These are phyloP conservation scores for Bipolaris zeicola DNA, from an alignment of 2,329 filamentous ascomycete species.

Conservation along the genomic window DNA sequence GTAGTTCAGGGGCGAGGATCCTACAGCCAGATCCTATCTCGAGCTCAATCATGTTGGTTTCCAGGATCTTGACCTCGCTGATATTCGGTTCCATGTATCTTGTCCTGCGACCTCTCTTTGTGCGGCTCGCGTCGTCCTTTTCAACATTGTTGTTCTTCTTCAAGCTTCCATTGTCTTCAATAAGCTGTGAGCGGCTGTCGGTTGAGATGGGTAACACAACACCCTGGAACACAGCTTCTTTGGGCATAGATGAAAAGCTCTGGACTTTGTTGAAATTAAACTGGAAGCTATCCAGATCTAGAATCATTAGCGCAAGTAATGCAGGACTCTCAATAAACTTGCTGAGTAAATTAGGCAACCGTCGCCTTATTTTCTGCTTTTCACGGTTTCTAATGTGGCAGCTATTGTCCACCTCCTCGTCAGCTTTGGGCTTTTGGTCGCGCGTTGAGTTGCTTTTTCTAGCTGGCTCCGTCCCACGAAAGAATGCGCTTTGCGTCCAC, in stretches of 20 bases:
- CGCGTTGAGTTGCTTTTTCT: neutral
- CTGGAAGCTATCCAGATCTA: slow-evolving; percentile 4
- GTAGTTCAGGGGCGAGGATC: neutral
- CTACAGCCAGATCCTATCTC: neutral
- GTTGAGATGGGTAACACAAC: neutral
- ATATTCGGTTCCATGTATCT: neutral
- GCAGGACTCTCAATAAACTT: neutral
- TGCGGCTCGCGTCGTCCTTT: neutral
- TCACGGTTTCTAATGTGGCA: neutral
- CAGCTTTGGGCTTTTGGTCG: neutral
- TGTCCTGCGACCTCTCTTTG: neutral
- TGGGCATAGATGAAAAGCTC: neutral
- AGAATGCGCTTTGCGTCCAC: slow-evolving; percentile 16
- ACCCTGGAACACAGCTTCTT: neutral
- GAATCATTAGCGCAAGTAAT: neutral
- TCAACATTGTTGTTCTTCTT: neutral
- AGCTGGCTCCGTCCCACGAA: slow-evolving; percentile 1
- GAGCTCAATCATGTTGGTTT: neutral
- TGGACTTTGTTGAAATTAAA: neutral
- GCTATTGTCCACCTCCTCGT: neutral
- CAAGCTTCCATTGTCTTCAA: neutral
- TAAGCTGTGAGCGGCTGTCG: neutral
- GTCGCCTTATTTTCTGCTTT: neutral
- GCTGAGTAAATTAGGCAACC: slow-evolving; percentile 6
- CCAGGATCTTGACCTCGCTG: neutral